Evolutionary conservation across 1,284 basidiomycete species (phyloP), one percentile per base, ranked within the genome.

Genomic region (Rhizoctonia solani): DNA sequence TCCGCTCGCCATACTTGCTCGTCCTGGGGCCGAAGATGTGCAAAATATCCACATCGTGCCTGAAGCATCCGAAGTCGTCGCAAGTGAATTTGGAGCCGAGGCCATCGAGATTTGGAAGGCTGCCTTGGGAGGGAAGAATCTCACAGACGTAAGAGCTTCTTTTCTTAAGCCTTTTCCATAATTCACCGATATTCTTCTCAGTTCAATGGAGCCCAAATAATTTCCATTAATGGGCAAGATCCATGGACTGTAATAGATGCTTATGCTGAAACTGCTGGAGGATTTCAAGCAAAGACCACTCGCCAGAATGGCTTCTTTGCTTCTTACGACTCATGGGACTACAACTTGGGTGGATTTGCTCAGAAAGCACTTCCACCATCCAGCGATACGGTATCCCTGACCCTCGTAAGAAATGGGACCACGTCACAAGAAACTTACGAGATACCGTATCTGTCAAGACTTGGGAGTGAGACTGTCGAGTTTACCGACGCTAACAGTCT

Each of bases 301-400:
- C 81, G 85, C 29, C 84, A 86, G 72, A 79, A 79, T 59, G 71
- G 69, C 29, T 80, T 79, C 75, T 81, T 80, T 73, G 74, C 79
- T 19, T 79, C 77, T 59, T 80, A 80, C 70, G 70, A 76, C 41
- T 71, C 72, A n/a, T 86, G 84, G 83, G 79, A 75, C 3, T 88
- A 88, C 70, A 73, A 80, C 67, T 78, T 87, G 81, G 85, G 85
- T 16, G 83, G 86, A 66, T 87, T 87, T 72, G 85, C 85, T 0
- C 82, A 83, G 68, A 80, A 82, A 69, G 77, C 82, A 0, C 79
- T 85, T 30, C 85, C n/a, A n/a, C 86, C 2, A 74, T 86, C 19
- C 75, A 74, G 30, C 42, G 29, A 14, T 84, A 87, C 72, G 75
- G 74, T 0, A 85, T 81, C 21, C 76, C 74, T 87, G 66, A 81